A percentile compares a stretch with the other conserved stretches of the same genome.
Evolutionary conservation across 169 alveolate species (phyloP).

Genomic region (Pseudocohnilembus persalinus): DNA sequence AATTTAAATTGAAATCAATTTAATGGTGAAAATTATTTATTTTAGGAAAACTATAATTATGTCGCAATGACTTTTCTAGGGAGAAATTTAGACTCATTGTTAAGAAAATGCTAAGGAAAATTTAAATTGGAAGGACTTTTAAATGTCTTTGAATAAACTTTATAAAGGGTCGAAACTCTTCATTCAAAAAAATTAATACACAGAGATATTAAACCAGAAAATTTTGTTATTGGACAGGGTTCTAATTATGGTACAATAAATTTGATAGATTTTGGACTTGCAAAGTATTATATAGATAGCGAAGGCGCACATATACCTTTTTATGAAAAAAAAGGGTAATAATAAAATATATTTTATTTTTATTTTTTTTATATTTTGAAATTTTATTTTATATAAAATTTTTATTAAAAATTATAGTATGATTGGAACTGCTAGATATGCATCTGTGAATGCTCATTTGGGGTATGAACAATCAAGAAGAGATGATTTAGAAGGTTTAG

Average conservation of each 20-base stretch:
- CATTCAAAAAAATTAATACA: conserved; percentile 57
- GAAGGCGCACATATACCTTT: conserved; percentile 61
- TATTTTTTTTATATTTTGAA: too few species aligned
- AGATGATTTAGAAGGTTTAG: conserved; percentile 77
- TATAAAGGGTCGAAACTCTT: conserved; percentile 51
- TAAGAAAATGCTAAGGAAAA: conserved; percentile 44
- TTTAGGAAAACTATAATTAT: conserved; percentile 49
- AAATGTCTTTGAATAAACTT: conserved; percentile 52
- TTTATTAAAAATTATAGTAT: conserved; percentile 41
- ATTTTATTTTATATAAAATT: too few species aligned
- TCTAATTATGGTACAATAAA: conserved; percentile 49
- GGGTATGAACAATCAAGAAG: conserved; percentile 76
- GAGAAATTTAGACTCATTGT: conserved; percentile 43
- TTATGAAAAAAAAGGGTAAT: conserved; percentile 34
- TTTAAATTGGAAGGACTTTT: conserved; percentile 41
- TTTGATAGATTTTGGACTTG: conserved; percentile 64
- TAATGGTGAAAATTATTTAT: too few species aligned
- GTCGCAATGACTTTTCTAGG: conserved; percentile 62
- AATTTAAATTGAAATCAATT: too few species aligned
- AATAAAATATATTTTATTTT: too few species aligned
- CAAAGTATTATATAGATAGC: conserved; percentile 59
- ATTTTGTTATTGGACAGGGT: conserved; percentile 45
- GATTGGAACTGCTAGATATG: conserved; percentile 82
- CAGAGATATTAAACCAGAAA: conserved; percentile 51
- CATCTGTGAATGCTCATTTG: conserved; percentile 64